Percentiles rank a stretch among this genome's conserved stretches.
phyloP scores from a whole-genome alignment of 2,329 filamentous ascomycete genomes.

The Chaetomiaceae sp. region DNA sequence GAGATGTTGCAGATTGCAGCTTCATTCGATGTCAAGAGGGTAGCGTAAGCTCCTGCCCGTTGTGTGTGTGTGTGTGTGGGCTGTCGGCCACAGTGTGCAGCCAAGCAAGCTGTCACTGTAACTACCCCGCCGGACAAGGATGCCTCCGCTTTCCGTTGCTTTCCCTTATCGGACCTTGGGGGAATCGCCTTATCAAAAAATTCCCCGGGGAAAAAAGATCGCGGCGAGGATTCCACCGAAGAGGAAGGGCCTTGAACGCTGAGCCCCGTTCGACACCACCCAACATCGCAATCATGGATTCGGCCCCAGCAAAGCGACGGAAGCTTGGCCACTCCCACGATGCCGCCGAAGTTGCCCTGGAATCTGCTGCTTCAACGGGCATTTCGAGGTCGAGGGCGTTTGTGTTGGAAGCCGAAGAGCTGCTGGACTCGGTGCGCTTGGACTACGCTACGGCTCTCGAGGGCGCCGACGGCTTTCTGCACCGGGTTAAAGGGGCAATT shows the following conservation, averaged over 20 bases:
- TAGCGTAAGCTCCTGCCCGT: too few species aligned
- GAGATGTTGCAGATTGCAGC: too few species aligned
- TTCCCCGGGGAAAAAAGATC: slow-evolving; percentile 22
- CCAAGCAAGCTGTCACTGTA: background rate
- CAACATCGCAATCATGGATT: slow-evolving; percentile 28
- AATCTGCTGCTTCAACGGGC: slow-evolving; percentile 30
- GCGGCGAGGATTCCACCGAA: background rate
- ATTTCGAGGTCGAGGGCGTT: slow-evolving; percentile 47
- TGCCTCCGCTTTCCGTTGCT: slow-evolving; percentile 11
- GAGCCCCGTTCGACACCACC: background rate
- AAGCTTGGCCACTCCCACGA: slow-evolving; percentile 31
- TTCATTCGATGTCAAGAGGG: too few species aligned
- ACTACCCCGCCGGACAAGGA: slow-evolving; percentile 19
- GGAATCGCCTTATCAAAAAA: slow-evolving; percentile 13
- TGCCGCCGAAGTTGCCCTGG: slow-evolving; percentile 23
- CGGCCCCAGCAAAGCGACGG: slow-evolving; percentile 33
- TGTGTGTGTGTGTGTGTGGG: too few species aligned
- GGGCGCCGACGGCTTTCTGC: slow-evolving; percentile 46
- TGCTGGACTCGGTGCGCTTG: slow-evolving; percentile 51
- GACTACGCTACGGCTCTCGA: slow-evolving; percentile 48
- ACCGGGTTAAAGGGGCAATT: slow-evolving; percentile 49
- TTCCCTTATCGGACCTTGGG: slow-evolving; percentile 21
- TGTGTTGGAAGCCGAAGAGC: slow-evolving; percentile 56
- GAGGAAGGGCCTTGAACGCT: background rate
- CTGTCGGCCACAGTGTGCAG: background rate